Evolutionary conservation across 768 basidiomycete genomes (phyloP).

Genomic region (Phanerochaete sordida): DNA sequence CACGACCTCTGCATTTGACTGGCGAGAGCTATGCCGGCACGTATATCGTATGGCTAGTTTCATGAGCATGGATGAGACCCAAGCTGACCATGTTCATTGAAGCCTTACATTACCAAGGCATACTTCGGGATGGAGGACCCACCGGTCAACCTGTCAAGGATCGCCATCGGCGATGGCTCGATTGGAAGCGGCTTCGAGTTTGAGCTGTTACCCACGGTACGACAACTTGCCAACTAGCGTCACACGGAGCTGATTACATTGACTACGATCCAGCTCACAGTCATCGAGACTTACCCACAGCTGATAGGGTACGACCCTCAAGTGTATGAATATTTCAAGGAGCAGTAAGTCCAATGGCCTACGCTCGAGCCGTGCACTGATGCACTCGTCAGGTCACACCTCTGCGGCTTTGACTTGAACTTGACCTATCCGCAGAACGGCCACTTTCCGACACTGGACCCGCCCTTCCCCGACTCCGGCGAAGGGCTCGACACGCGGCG

Average conservation of each 20-base stretch:
- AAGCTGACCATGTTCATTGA: neutral
- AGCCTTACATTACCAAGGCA: conserved; percentile 75
- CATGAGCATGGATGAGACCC: too few relatives aligned
- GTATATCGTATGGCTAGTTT: conserved; percentile 45
- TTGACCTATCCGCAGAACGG: conserved; percentile 64
- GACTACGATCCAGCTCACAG: conserved; percentile 36
- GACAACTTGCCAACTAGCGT: conserved; percentile 23
- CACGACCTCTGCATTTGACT: conserved; percentile 63
- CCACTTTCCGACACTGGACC: conserved; percentile 38
- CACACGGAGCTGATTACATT: neutral
- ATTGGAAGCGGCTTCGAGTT: conserved; percentile 29
- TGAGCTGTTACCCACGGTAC: conserved; percentile 19
- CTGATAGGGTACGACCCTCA: conserved; percentile 67
- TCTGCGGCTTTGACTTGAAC: conserved; percentile 66
- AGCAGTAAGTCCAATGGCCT: conserved; percentile 45
- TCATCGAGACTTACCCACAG: conserved; percentile 72
- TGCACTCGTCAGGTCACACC: conserved; percentile 36
- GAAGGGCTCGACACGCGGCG: neutral
- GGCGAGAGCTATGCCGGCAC: conserved; percentile 78
- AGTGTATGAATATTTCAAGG: conserved; percentile 63
- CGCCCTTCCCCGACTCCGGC: conserved; percentile 2
- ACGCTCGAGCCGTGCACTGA: too few relatives aligned
- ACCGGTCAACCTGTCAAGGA: conserved; percentile 65
- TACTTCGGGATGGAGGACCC: conserved; percentile 60
- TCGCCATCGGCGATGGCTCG: conserved; percentile 69